Evolutionary conservation across 192 early-diverging fungal species (phyloP), one percentile per base, ranked within the genome.

Genomic region (Coemansia sp.): DNA sequence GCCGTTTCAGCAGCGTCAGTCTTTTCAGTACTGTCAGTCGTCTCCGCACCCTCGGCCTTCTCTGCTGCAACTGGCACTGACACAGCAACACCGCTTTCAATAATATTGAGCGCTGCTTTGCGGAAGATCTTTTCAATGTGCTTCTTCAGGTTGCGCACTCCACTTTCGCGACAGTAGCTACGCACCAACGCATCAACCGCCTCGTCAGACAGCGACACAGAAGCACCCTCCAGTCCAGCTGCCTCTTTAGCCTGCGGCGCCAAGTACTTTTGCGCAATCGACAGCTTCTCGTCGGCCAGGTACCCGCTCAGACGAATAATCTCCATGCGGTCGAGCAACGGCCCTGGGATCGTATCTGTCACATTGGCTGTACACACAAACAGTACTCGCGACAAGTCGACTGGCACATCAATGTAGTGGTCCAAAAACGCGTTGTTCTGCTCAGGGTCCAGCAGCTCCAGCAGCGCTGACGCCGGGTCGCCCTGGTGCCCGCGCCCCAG

Each of bases 361-460:
- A 92, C 88, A 64, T 99, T 99, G 44, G 97, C 97, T 1, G 97
- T 99, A 82, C 97, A 99, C 20, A 99, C 95, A 85, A 99, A 99
- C 28, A 99, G 82, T 2, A 99, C 95, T 72, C 96, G 95, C 65
- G 97, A 99, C 25, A 99, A 84, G 69, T 99, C 94, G 10, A 99
- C 85, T 0, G 97, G 95, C 10, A 99, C 92, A 76, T 99, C 97
- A 94, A 99, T 95, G 86, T 99, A 99, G 78, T 99, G 97, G 81
- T 99, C 97, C 59, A 99, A 85, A 83, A 99, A 99, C 3, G 93
- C 90, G 47, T 82, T 85, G 77, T 99, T 99, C 72, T 99, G 97
- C 71, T 99, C 97, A 10, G 97, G 97, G 58, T 99, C 97, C 14
- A 99, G 81, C 37, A 99, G 81, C 78, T 99, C 97, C 3, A 99